These are phyloP conservation scores for Sorghum bicolor DNA, from an alignment of 176 grass and related monocot genomes.

Conservation along the genomic window Sorghum_bicolor_NCBIv3 NC_012872.2:16394501-16395000, in stretches of 20 bases:
- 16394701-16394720: slow-evolving; percentile 96
- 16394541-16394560: slow-evolving; percentile 91
- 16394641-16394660: slow-evolving; percentile 88
- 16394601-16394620: slow-evolving; percentile 4
- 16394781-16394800: slow-evolving; percentile 50
- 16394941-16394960: too few species aligned
- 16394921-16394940: too few species aligned
- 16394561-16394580: slow-evolving; percentile 38
- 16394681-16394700: slow-evolving; percentile 77
- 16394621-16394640: background rate
- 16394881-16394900: background rate
- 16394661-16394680: slow-evolving; percentile 88
- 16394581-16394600: background rate
- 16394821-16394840: too few species aligned
- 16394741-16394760: slow-evolving; percentile 61
- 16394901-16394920: background rate
- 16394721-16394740: slow-evolving; percentile 61
- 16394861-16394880: background rate
- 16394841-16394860: too few species aligned
- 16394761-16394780: slow-evolving; percentile 81
- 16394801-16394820: slow-evolving; percentile 86
- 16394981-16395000: background rate
- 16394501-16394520: too few species aligned
- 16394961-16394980: background rate
- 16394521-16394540: slow-evolving; percentile 47